Evolutionary conservation across 1,139 yeast species (phyloP).

Genomic region (Wickerhamiella pararugosa): DNA sequence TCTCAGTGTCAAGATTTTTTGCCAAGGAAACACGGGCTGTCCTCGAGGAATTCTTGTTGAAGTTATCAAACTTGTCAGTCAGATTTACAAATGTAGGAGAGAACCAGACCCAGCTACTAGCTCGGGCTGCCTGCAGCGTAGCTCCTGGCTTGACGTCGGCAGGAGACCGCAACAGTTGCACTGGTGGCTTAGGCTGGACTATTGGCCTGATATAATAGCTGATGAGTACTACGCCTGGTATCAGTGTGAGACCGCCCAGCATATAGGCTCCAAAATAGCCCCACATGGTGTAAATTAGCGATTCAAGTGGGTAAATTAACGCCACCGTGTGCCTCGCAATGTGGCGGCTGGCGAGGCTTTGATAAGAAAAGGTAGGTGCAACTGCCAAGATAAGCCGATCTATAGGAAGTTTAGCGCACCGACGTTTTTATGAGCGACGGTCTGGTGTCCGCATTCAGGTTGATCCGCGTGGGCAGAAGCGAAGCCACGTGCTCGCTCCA

Average conservation of each 20-base stretch:
- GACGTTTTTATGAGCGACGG: no score
- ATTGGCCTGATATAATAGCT: conserved; percentile 1
- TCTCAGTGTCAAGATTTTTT: neutral
- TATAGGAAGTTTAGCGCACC: no score
- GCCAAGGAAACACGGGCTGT: conserved; percentile 1
- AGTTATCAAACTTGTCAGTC: conserved; percentile 21
- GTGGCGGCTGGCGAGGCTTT: no score
- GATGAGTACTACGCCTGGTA: conserved; percentile 30
- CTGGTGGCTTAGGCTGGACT: neutral
- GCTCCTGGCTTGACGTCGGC: neutral
- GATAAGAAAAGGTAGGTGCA: no score
- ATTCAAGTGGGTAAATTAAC: no score
- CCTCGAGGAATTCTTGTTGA: conserved; percentile 36
- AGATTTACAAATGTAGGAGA: conserved; percentile 27
- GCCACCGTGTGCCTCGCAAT: no score
- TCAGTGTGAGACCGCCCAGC: conserved; percentile 66
- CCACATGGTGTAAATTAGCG: conserved; percentile 1
- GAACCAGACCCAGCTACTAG: conserved; percentile 70
- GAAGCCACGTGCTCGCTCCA: no score
- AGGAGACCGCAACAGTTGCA: conserved; percentile 2
- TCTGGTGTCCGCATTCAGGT: no score
- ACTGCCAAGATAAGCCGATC: no score
- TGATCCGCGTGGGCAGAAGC: no score
- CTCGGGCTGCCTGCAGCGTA: conserved; percentile 37
- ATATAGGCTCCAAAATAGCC: conserved; percentile 32